Evolutionary conservation across 768 basidiomycete genomes (phyloP).

Genomic region (Tremella mesenterica): DNA sequence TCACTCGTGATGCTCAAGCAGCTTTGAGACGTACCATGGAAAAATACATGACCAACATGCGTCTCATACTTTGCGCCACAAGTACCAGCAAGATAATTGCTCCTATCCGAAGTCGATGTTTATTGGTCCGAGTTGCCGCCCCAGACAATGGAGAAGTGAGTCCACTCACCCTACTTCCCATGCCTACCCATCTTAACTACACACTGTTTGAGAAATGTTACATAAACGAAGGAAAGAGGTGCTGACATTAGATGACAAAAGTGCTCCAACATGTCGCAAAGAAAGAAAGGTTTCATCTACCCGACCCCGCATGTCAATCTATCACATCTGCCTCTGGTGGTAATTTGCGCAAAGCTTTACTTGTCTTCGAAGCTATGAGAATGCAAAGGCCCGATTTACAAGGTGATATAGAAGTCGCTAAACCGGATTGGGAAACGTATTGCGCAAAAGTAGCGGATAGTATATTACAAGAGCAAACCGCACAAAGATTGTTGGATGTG

Average conservation of each 20-base stretch:
- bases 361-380: constrained; percentile 88
- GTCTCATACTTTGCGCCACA: constrained; percentile 91
- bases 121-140: constrained; percentile 86
- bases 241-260: constrained; percentile 62
- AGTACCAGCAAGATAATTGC: constrained; percentile 92
- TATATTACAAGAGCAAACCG: constrained; percentile 81
- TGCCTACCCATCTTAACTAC: not conserved
- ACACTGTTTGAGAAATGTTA: not conserved
- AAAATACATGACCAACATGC: constrained; percentile 96
- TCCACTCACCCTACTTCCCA: constrained; percentile 3
- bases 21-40: constrained; percentile 97
- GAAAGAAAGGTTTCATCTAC: constrained; percentile 71
- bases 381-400: constrained; percentile 91
- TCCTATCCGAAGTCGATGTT: constrained; percentile 89
- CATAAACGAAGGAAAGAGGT: too few species aligned
- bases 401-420: constrained; percentile 70
- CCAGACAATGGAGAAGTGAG: constrained; percentile 68
- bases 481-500: constrained; percentile 82
- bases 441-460: constrained; percentile 84
- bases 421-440: constrained; percentile 99
- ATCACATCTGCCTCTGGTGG: constrained; percentile 76
- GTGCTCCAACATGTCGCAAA: constrained; percentile 73
- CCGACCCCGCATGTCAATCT: constrained; percentile 61
- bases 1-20: constrained; percentile 92
- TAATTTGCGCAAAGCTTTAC: constrained; percentile 86